Base-by-base conservation (phyloP, 148 eudicot species). In the Pouteria glomerata region DNA sequence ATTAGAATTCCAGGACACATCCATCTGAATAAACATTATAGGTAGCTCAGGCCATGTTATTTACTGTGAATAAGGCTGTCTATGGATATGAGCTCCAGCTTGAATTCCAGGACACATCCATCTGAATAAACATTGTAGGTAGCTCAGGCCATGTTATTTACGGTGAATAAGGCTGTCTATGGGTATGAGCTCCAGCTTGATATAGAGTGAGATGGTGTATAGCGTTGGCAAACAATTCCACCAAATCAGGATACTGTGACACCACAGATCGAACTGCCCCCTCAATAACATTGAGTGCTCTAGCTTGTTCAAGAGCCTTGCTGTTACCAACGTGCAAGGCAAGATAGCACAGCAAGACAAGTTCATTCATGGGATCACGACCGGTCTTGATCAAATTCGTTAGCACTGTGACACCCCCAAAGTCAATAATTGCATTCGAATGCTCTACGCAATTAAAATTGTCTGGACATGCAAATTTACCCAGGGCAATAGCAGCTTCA, bases 241-340 rank as follows among this genome's bases (percentile, higher is more conserved):
- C 82, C 59, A 83, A 35, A 14, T 87, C 84, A 30, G 89, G 85
- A 68, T 85, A 68, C 61, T 87, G 92, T 27, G 85, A 74, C 64
- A 81, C 74, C 75, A 82, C 82, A 29, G 82, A 76, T 55, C 87
- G 84, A 60, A 80, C 74, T 19, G 85, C 84, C 21, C 77, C 87
- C 77, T 87, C 90, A 2, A 91, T 74, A 64, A 86, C 83, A 64
- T 74, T 80, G 63, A 91, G 66, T 24, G 85, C 92, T 74, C 87
- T 71, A 11, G 84, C 92, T 71, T 89, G 87, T 41, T 84, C 90
- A 31, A 91, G 85, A 23, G 84, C 86, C 74, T 77, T 84, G 79
- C 92, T 91, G 67, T 87, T 84, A 19, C 92, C 90, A 55, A 84
- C 90, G 75, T 87, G 69, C 75, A 80, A 67, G 1, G 92, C 86